These are phyloP conservation scores for Dimocarpus longan DNA, from an alignment of 345 rosid species.

Conservation along the genomic window DNA sequence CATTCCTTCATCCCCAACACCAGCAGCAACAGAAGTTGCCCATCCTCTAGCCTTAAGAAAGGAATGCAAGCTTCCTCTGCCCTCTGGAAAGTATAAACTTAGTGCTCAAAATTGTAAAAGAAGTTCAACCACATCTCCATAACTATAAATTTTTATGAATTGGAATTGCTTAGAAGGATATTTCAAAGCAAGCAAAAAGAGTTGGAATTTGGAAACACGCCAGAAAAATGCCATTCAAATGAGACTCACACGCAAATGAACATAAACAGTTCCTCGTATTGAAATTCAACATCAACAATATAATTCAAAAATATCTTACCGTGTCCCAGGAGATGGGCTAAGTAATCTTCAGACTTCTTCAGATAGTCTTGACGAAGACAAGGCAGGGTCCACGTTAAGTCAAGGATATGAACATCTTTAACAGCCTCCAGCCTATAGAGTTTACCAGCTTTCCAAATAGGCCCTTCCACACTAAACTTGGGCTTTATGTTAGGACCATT, in stretches of 20 bases:
- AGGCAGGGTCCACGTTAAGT: constrained; percentile 87
- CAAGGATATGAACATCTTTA: constrained; percentile 85
- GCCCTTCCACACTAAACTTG: constrained; percentile 57
- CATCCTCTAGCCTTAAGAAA: constrained; percentile 84
- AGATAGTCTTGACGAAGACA: constrained; percentile 83
- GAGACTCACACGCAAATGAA: background rate
- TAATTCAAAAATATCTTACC: constrained; percentile 45
- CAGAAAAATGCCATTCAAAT: too few species aligned
- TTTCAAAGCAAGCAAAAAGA: background rate
- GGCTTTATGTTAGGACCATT: constrained; percentile 65
- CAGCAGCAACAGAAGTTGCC: constrained; percentile 88
- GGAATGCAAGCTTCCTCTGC: constrained; percentile 90
- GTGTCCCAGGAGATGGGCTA: constrained; percentile 94
- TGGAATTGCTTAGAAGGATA: background rate
- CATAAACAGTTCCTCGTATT: background rate
- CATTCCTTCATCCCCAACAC: constrained; percentile 92
- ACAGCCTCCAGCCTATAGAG: constrained; percentile 83
- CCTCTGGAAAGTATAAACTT: constrained; percentile 63
- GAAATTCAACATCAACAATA: background rate
- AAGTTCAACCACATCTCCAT: constrained; percentile 9
- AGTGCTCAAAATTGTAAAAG: constrained; percentile 15
- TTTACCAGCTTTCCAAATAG: constrained; percentile 83
- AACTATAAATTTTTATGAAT: constrained; percentile 9
- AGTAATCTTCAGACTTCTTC: constrained; percentile 94
- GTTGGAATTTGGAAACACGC: too few species aligned